Evolutionary conservation across 148 eudicot species (phyloP), one percentile per base, ranked within the genome.

Genomic region (Mesembryanthemum crystallinum): DNA sequence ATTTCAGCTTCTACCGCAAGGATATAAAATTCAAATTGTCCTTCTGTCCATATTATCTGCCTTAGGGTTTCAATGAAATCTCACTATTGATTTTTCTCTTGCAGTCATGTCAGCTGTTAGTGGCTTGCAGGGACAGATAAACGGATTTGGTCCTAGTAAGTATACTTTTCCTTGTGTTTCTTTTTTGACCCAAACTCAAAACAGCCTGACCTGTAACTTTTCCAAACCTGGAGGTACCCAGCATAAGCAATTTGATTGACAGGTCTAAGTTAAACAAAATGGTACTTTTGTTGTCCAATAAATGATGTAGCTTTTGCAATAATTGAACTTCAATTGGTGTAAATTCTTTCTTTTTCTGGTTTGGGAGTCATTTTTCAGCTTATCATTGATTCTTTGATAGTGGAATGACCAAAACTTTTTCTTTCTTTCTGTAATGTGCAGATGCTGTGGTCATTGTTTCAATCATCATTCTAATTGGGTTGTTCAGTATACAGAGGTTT

Each of bases 21-120:
- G 5, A 7, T 20, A 54, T 54, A 21, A 54, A 4, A 4, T 54
- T 54, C 18, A 20, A 18, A 32, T 35, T 21, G 8, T 37, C 0
- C 27, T 17, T 21, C 23, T 15, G 62, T 62, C 58, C n/a, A 11
- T 9, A 4, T 39, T 55, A 67, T 55, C 37, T 42, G 11, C 64
- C 39, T 51, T 27, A 35, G 49, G 58, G 14, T 57, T 24, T 29
- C n/a, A 68, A 11, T 76, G 21, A 17, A 42, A 24, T 59, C 20
- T 35, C 64, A 76, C 30, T 35, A 23, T 29, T n/a, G 60, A 2
- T 54, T 74, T 65, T 78, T 59, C 52, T 76, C 37, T 84, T 81
- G 85, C 97, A 95, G 98, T 95, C 65, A 87, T 95, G 96, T 95
- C 98, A 78, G 97, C 98, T 76, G 98, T 92, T 81, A 95, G 97